Base-by-base conservation (phyloP, 768 basidiomycete species). In the Tulasnella sp. region DNA sequence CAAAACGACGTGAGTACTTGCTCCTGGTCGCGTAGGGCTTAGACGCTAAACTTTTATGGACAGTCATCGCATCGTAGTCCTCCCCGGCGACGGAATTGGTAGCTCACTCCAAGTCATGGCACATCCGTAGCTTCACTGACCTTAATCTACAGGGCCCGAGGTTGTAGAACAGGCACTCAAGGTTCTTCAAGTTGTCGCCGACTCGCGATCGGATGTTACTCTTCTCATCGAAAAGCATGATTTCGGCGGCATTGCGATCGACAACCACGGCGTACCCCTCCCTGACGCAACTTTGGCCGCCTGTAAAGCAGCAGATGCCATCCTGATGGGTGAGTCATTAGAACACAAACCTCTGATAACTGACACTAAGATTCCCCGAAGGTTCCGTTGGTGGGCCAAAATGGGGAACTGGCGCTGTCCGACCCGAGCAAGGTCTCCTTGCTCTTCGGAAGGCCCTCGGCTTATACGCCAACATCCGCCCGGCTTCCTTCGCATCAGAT, bases 61-160 rank as follows among this genome's bases (percentile, higher is more conserved):
- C 81, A 96, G 96, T 75, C 98, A 93, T 85, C 91, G 91, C 80
- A 90, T 99, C 83, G 93, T 91, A 46, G 89, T 96, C 75, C 90
- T 99, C 61, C 91, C 92, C n/a, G 98, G 98, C 74, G 98, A 99
- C 85, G 98, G 98, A 79, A 99, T 99, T 82, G 97, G 96, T 95
- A 82, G 61, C 87, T 82, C 40, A 32, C 29, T 42, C 42, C 39
- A 37, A 42, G 37, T 77, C 71, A 77, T 72, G 71, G n/a, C 5
- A 16, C 15, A 9, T 4, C 6, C 10, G 37, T 2, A 26, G 32
- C 44, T 20, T 72, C 13, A 72, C 73, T 32, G 75, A 75, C 74
- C 40, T 40, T 23, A 26, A 40, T 46, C 18, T 55, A 48, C 81
- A 92, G 97, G 98, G 37, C 98, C 98, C 39, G 95, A 96, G 82